These are phyloP conservation scores for Seiridium cupressi DNA, from an alignment of 2,329 filamentous ascomycete species.

Conservation along the genomic window DNA sequence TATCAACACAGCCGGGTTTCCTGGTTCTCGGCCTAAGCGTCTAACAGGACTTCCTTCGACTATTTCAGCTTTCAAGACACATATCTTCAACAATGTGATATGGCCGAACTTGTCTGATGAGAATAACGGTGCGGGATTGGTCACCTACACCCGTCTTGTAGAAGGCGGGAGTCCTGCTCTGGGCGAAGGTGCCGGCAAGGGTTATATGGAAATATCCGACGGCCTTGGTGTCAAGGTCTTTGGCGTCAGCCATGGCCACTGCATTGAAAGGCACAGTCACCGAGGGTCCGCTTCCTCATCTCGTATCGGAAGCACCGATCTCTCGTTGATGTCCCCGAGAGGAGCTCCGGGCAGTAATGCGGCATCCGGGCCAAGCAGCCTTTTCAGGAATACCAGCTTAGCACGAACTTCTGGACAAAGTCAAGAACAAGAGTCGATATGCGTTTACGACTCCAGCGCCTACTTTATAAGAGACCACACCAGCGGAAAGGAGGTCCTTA, in stretches of 20 bases:
- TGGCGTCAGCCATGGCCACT: conserved; percentile 86
- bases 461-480: conserved; percentile 83
- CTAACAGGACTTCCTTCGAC: conserved; percentile 84
- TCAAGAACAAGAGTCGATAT: conserved; percentile 48
- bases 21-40: conserved; percentile 78
- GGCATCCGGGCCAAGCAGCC: conserved; percentile 18
- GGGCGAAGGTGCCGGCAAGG: conserved; percentile 74
- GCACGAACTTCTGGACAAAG: conserved; percentile 11
- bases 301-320: conserved; percentile 50
- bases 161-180: conserved; percentile 86
- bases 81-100: conserved; percentile 97
- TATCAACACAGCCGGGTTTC: conserved; percentile 86
- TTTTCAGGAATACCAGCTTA: conserved; percentile 26
- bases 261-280: conserved; percentile 71
- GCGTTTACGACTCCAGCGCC: conserved; percentile 83
- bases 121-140: conserved; percentile 87
- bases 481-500: conserved; percentile 75
- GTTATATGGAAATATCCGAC: conserved; percentile 86
- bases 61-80: conserved; percentile 86
- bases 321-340: conserved; percentile 22
- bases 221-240: conserved; percentile 86
- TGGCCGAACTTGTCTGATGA: conserved; percentile 98
- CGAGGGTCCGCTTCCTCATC: conserved; percentile 57
- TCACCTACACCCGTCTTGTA: conserved; percentile 84
- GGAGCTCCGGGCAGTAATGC: conserved; percentile 19